Evolutionary conservation across 2,329 filamentous ascomycete genomes (phyloP), one percentile per base, ranked within the genome.

Genomic region (Phaeosphaeriaceae sp.): DNA sequence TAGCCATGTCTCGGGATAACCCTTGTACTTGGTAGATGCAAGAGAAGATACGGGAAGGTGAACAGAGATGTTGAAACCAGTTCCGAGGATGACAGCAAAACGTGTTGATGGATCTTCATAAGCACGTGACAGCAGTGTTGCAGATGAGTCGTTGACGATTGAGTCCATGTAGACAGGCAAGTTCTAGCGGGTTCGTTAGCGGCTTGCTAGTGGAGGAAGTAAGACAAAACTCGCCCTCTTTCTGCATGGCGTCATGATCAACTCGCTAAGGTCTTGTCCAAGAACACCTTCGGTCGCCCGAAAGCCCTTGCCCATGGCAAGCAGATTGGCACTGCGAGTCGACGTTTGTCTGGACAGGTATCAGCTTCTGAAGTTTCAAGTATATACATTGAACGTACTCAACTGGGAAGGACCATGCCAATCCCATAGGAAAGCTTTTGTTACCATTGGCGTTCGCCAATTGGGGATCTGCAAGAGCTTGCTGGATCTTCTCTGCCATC

Each of bases 361-460:
- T 40, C 17, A 40, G 35, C 35, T n/a, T 15, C 15, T n/a, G 35
- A n/a, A 6, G 5, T n/a, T n/a, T n/a, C 3, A n/a, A 8, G 15
- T 40, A n/a, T n/a, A 40, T 17, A 40, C 11, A 40, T 6, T 3
- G 11, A 40, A 75, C 80, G 57, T 74, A 82, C 74, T 89, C 85
- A 55, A 90, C 82, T 0, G 88, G 88, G 72, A 90, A 89, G 2
- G 87, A 89, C 88, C 88, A 90, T 2, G 88, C 85, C 62, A 90
- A 67, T 3, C 88, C 88, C 81, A 89, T 86, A 5, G 82, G 79
- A 55, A 89, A 75, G 11, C 78, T 79, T 19, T 75, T 76, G 46
- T 78, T 63, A 49, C 58, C 65, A 58, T 76, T 75, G 68, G 64
- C 78, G 72, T 53, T 77, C 51, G 77, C 73, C 65, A 68, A 78